A percentile compares a stretch with the other conserved stretches of the same genome.
Evolutionary conservation across 1,284 basidiomycete species (phyloP).

Genomic region (Cutaneotrichosporon curvatum): DNA sequence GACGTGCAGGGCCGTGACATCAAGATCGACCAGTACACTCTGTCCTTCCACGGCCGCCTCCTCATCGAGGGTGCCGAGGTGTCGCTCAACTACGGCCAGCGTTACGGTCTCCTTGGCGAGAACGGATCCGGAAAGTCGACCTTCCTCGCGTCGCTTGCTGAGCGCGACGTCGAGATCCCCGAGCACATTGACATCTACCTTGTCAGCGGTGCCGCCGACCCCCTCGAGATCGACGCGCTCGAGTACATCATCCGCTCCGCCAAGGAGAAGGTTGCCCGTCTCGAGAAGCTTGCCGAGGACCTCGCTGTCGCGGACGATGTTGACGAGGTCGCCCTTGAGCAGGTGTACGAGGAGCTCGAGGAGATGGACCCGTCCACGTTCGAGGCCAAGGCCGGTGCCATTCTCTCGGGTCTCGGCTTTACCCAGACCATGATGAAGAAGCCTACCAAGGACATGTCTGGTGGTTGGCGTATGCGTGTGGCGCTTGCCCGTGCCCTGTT

Average conservation of each 20-base stretch:
- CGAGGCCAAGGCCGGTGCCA: conserved; percentile 90
- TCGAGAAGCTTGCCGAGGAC: conserved; percentile 93
- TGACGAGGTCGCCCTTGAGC: conserved; percentile 79
- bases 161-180: conserved; percentile 91
- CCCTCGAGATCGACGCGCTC: conserved; percentile 88
- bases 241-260: conserved; percentile 95
- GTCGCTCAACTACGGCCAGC: conserved; percentile 91
- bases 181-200: conserved; percentile 97
- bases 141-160: conserved; percentile 59
- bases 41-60: conserved; percentile 94
- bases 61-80: conserved; percentile 85
- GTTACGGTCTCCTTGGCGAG: conserved; percentile 87
- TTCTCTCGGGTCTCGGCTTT: conserved; percentile 96
- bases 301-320: conserved; percentile 81
- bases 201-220: conserved; percentile 91
- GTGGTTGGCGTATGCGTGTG: conserved; percentile 99
- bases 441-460: conserved; percentile 96
- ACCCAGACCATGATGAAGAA: conserved; percentile 85
- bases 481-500: conserved; percentile 93
- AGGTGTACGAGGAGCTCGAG: conserved; percentile 92
- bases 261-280: conserved; percentile 85
- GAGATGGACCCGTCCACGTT: conserved; percentile 94
- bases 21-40: conserved; percentile 92
- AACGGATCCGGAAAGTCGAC: conserved; percentile 89
- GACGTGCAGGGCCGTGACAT: conserved; percentile 90